Evolutionary conservation across 2,329 filamentous ascomycete species (phyloP).

Genomic region (Fusarium pininemorale): DNA sequence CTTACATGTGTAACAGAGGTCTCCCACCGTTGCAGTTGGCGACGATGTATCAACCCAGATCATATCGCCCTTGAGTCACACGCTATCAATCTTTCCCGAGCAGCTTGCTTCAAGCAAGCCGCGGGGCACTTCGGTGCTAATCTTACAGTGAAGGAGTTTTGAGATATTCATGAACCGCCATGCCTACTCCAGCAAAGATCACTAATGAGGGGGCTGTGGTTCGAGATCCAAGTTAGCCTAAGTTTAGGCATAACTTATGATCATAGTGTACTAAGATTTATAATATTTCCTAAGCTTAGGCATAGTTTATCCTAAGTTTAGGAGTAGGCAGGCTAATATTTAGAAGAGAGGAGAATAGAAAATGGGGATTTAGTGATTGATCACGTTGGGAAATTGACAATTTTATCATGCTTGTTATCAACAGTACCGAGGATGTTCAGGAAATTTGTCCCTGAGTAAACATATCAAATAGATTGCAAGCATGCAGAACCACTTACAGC

Average conservation of each 20-base stretch:
- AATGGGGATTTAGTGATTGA: not conserved
- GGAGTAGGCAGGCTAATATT: not conserved
- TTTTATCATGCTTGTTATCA: not conserved
- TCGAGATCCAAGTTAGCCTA: not conserved
- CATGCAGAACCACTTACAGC: not conserved
- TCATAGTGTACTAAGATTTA: not conserved
- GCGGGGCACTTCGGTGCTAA: accelerated
- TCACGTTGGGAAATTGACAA: not conserved
- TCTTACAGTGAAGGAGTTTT: accelerated
- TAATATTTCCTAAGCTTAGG: not conserved
- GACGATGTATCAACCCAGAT: accelerated
- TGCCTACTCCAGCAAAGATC: not conserved
- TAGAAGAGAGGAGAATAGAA: not conserved
- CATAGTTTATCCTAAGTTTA: not conserved
- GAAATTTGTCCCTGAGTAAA: accelerated
- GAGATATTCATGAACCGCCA: accelerated
- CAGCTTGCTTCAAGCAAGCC: accelerated
- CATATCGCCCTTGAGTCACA: accelerated
- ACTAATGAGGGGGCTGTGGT: not conserved
- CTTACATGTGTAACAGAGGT: accelerated
- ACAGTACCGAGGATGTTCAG: not conserved
- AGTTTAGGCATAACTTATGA: not conserved
- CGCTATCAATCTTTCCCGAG: accelerated
- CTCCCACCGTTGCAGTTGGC: accelerated
- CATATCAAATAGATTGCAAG: not conserved